phyloP scores from a whole-genome alignment of 2,329 filamentous ascomycete genomes.

The Cercospora berteroae region DNA sequence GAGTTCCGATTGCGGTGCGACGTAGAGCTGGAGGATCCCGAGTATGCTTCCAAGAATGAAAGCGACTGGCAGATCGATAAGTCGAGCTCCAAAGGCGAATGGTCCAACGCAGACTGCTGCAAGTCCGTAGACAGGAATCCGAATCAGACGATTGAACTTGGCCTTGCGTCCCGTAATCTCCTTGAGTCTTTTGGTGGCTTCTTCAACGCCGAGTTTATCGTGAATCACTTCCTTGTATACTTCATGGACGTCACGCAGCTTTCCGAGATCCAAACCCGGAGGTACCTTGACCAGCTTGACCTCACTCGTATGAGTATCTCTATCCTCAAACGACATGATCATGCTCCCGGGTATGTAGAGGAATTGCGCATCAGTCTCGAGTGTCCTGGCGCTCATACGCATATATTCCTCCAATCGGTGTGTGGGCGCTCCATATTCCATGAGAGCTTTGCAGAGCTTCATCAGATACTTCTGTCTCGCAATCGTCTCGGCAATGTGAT shows the following conservation, averaged over 20 bases:
- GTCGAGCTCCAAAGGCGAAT: slow-evolving; percentile 74
- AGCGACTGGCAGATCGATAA: slow-evolving; percentile 73
- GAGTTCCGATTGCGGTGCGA: slow-evolving; percentile 71
- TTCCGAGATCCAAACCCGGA: slow-evolving; percentile 71
- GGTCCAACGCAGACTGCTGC: slow-evolving; percentile 74
- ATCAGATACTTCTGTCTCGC: slow-evolving; percentile 79
- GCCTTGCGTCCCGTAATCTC: slow-evolving; percentile 58
- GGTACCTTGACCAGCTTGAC: slow-evolving; percentile 69
- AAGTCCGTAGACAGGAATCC: slow-evolving; percentile 68
- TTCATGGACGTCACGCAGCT: slow-evolving; percentile 69
- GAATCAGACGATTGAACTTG: slow-evolving; percentile 51
- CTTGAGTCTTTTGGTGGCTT: slow-evolving; percentile 63
- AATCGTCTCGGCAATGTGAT: slow-evolving; percentile 66
- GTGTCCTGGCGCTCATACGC: slow-evolving; percentile 81
- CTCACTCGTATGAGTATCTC: slow-evolving; percentile 71
- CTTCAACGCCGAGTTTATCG: slow-evolving; percentile 69
- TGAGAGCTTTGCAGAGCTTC: slow-evolving; percentile 79
- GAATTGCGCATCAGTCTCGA: slow-evolving; percentile 87
- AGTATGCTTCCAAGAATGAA: slow-evolving; percentile 74
- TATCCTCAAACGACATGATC: slow-evolving; percentile 86
- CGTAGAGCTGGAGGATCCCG: slow-evolving; percentile 69
- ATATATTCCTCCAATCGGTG: slow-evolving; percentile 91
- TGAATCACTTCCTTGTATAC: slow-evolving; percentile 81
- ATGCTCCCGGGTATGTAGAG: slow-evolving; percentile 89
- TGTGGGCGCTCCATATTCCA: slow-evolving; percentile 87